Evolutionary conservation across 192 early-diverging fungal species (phyloP), one percentile per base, ranked within the genome.

Genomic region (Phlyctochytrium bullatum): DNA sequence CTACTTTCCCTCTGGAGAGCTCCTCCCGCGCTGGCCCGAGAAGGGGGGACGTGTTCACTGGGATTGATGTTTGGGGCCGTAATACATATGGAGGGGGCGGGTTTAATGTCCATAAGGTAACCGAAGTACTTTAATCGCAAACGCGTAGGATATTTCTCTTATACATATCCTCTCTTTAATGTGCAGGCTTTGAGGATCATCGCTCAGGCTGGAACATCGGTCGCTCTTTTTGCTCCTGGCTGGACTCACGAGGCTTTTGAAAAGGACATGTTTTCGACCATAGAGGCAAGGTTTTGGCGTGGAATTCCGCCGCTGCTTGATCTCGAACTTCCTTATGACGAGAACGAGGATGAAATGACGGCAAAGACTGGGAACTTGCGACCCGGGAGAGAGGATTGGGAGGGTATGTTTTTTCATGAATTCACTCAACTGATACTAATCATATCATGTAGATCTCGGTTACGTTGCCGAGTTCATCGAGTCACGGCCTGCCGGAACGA

Each of bases 51-150:
- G 76, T 90, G 2, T 89, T 76, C 53, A 80, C 79, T 31, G 88
- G 88, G 0, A 88, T 81, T 10, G 88, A 90, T 69, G 81, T 89
- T 35, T 90, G 84, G 84, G 88, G 88, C 0, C 62, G 88, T 25
- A 76, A 73, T 34, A 87, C 79, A 1, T 87, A 71, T 68, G 86
- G 85, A 20, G 85, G 78, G 10, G 84, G 84, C 12, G 79, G 80
- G 1, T 85, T 73, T 27, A 76, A 76, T 34, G 33, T 20, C 3
- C 77, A 74, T 54, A 71, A 61, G 53, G n/a, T n/a, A n/a, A n/a
- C n/a, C n/a, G 64, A 54, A 28, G 29, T 16, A 14, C 3, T 14
- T 65, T 56, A 64, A 6, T 10, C 62, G 12, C 24, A 65, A n/a
- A n/a, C n/a, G n/a, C n/a, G n/a, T n/a, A n/a, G n/a, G n/a, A n/a